A percentile compares a stretch with the other conserved stretches of the same genome.
phyloP scores from a whole-genome alignment of 2,329 filamentous ascomycete genomes.

The Penicillium sp. region DNA sequence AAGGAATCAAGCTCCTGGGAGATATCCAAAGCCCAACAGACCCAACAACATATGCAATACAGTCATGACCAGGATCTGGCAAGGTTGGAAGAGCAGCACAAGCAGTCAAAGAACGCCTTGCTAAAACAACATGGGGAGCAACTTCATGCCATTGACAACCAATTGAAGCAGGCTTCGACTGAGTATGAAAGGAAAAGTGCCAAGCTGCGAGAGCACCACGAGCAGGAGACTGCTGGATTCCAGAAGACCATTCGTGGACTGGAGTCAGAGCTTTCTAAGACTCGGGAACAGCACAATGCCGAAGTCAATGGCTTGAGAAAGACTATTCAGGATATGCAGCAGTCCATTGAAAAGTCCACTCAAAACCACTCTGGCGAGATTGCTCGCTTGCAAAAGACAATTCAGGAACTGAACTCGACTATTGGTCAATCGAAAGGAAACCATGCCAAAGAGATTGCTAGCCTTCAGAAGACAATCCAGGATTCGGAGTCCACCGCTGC shows the following conservation, averaged over 20 bases:
- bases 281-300: conserved; percentile 52
- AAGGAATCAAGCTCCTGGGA: conserved; percentile 61
- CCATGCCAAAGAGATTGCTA: conserved; percentile 61
- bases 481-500: conserved; percentile 54
- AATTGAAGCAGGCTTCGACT: conserved; percentile 46
- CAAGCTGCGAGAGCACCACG: conserved; percentile 45
- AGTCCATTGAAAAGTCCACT: conserved; percentile 50
- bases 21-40: conserved; percentile 59
- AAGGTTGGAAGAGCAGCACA: conserved; percentile 50
- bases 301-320: conserved; percentile 62
- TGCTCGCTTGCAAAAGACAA: conserved; percentile 57
- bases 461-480: conserved; percentile 61
- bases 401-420: conserved; percentile 57
- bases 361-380: conserved; percentile 55
- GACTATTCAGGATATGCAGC: conserved; percentile 62
- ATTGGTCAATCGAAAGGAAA: conserved; percentile 59
- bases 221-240: conserved; percentile 65
- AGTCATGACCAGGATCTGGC: conserved; percentile 67
- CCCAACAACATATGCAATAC: conserved; percentile 70
- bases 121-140: conserved; percentile 48
- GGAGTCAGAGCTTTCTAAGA: conserved; percentile 52
- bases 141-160: conserved; percentile 49
- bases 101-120: conserved; percentile 42
- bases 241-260: conserved; percentile 62
- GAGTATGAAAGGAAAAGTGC: conserved; percentile 43